Evolutionary conservation across 352 stramenopile species (phyloP), one percentile per base, ranked within the genome.

Genomic region (Phytophthora brassicae): DNA sequence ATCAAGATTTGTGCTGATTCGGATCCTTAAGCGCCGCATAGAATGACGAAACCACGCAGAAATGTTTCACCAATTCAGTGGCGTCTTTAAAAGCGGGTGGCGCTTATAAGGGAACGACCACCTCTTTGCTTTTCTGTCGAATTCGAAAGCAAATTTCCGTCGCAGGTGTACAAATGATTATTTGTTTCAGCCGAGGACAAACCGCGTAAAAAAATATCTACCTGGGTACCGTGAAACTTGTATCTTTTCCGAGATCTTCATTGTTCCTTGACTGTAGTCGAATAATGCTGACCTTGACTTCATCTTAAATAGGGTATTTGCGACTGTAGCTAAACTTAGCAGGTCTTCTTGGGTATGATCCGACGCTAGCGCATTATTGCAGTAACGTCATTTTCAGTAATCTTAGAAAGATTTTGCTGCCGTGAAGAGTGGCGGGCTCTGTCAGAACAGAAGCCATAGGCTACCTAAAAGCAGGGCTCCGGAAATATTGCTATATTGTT

Each of bases 121-220:
- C 8, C 16, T 20, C 16, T 26, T 44, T 12, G 11, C 14, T 17
- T 22, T 38, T 33, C 8, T 22, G 16, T 33, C 28, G 39, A 51
- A 49, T 19, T 33, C 13, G 14, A 17, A 51, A 60, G 8, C 41
- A 28, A 51, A 20, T 28, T 6, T 60, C 28, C 24, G 52, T 24
- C 8, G 8, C 41, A 46, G 20, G 41, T 2, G 41, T 60, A 17
- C 22, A 52, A 2, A 60, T 26, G 17, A 13, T 29, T 8, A 60
- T 11, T 8, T 53, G 41, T 19, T 1, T 19, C n/a, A 60, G 24
- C 17, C 17, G 16, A 1, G 42, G 53, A 9, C 53, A 60, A 28
- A 19, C 53, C 53, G 4, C 28, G 53, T 6, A 53, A 28, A 16
- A 53, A 29, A 1, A 46, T 42, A 46, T 53, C 41, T 14, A 53